These are phyloP conservation scores for Bassia scoparia DNA, from an alignment of 148 eudicot genomes.

Conservation along the genomic window DNA sequence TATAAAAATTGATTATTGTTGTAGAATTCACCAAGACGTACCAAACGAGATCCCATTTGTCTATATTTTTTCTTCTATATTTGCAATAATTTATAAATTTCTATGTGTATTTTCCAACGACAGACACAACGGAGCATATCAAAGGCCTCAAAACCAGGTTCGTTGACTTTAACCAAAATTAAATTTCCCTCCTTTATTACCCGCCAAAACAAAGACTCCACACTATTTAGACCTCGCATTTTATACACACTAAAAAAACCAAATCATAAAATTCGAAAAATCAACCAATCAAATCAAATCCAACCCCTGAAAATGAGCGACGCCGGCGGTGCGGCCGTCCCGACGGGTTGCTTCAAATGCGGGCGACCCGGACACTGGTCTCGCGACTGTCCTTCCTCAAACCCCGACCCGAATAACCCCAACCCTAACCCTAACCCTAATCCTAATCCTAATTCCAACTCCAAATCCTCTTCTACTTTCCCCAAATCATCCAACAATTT, in stretches of 20 bases:
- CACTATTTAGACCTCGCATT: too few species aligned
- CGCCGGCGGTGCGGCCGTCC: constrained; percentile 41
- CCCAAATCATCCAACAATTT: constrained; percentile 9
- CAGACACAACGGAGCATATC: too few species aligned
- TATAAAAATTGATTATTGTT: too few species aligned
- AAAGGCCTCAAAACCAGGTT: too few species aligned
- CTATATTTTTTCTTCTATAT: too few species aligned
- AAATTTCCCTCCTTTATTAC: not conserved
- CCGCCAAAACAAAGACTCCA: constrained; percentile 6
- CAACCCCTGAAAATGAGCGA: constrained; percentile 22
- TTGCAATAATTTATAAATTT: too few species aligned
- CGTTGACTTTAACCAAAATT: too few species aligned
- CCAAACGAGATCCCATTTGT: too few species aligned
- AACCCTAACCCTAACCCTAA: constrained; percentile 21
- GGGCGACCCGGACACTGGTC: constrained; percentile 99
- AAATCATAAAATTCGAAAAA: not conserved
- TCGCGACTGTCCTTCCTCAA: constrained; percentile 73
- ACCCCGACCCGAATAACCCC: constrained; percentile 33
- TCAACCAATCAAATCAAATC: not conserved
- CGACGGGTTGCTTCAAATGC: constrained; percentile 97
- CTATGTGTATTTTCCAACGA: too few species aligned
- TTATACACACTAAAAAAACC: not conserved
- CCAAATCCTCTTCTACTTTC: not conserved
- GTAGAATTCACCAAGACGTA: too few species aligned
- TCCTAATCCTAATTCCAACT: constrained; percentile 11